Percentiles rank a stretch among this genome's conserved stretches.
These are phyloP conservation scores for Chrysosporium queenslandicum DNA, from an alignment of 2,329 filamentous ascomycete species.

Conservation along the genomic window DNA sequence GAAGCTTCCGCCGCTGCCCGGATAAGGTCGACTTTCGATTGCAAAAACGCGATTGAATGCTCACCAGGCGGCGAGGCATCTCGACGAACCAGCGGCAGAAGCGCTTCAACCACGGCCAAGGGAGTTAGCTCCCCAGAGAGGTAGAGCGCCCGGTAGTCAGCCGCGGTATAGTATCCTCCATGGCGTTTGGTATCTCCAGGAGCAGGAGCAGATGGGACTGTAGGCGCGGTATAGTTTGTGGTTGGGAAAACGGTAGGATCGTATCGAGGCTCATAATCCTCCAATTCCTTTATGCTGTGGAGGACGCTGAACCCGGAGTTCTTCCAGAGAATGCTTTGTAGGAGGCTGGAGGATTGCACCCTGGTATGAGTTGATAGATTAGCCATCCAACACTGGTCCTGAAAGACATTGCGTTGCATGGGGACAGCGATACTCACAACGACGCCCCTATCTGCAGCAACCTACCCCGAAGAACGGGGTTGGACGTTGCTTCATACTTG, in stretches of 20 bases:
- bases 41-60: conserved; percentile 65
- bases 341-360: conserved; percentile 48
- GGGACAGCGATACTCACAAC: conserved; percentile 42
- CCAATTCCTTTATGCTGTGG: conserved; percentile 45
- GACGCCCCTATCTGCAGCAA: conserved; percentile 52
- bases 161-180: conserved; percentile 53
- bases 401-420: background rate
- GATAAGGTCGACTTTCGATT: conserved; percentile 53
- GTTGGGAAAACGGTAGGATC: conserved; percentile 50
- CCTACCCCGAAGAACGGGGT: conserved; percentile 60
- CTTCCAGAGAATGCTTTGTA: conserved; percentile 59
- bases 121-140: conserved; percentile 60
- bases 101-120: conserved; percentile 56
- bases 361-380: conserved; percentile 25
- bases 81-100: conserved; percentile 61
- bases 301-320: conserved; percentile 58
- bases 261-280: conserved; percentile 45
- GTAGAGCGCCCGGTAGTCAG: conserved; percentile 70
- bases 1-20: conserved; percentile 61
- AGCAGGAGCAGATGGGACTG: conserved; percentile 18
- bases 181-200: conserved; percentile 28
- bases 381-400: background rate
- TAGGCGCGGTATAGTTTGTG: conserved; percentile 14
- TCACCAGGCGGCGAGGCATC: conserved; percentile 45
- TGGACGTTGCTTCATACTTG: conserved; percentile 46